Conservation (phyloP, 148 eudicot species). For the Polygonum maritimum region DNA sequence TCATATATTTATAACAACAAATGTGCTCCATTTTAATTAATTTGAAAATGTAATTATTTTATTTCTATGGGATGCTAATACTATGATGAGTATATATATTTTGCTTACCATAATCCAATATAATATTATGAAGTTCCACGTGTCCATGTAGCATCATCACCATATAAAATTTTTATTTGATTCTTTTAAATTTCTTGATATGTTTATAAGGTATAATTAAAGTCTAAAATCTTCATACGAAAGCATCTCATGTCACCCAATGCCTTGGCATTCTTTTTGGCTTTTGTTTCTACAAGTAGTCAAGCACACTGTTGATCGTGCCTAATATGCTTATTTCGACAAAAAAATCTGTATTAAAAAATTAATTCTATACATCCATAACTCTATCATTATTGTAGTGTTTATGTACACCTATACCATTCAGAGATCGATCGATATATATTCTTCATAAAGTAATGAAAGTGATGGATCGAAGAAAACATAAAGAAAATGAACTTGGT, state of each 20-base stretch:
- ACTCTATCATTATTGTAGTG: background rate
- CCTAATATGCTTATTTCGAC: background rate
- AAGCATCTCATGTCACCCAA: constrained; percentile 7
- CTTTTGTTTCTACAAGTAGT: background rate
- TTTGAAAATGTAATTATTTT: no score
- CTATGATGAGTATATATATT: no score
- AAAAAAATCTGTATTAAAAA: constrained; percentile 3
- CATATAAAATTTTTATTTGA: background rate
- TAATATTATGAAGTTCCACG: background rate
- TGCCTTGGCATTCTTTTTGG: constrained; percentile 4
- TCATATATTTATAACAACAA: no score
- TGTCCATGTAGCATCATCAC: background rate
- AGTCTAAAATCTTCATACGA: constrained; percentile 4
- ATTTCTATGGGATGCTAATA: no score
- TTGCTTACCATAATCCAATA: background rate
- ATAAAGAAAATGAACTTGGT: constrained; percentile 4
- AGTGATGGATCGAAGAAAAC: background rate
- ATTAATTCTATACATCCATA: background rate
- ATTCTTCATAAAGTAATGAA: constrained; percentile 9
- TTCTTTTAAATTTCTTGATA: background rate
- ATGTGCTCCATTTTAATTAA: no score
- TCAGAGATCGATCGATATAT: background rate
- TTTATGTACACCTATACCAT: background rate
- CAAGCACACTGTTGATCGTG: background rate
- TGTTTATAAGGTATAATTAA: background rate